Conservation (phyloP, 495 filamentous ascomycete species). For the Penicillium canariense region DNA sequence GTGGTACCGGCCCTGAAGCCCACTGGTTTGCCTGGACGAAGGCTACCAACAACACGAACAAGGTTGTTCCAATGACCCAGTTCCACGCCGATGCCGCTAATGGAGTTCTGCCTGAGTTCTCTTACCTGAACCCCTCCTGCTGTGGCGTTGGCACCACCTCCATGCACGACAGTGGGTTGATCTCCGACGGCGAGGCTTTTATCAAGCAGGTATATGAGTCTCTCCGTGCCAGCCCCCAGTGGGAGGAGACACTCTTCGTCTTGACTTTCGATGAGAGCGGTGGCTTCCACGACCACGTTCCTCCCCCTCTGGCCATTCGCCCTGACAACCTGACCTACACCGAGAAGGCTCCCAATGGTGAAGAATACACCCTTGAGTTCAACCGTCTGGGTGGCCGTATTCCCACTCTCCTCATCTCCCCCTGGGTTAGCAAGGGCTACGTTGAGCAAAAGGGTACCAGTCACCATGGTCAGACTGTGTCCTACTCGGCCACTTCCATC, state of each 20-base stretch:
- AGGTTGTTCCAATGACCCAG: conserved; percentile 29
- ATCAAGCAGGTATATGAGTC: conserved; percentile 52
- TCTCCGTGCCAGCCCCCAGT: conserved; percentile 43
- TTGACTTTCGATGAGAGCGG: conserved; percentile 52
- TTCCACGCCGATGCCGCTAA: conserved; percentile 39
- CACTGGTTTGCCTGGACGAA: conserved; percentile 45
- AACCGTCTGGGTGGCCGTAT: conserved; percentile 49
- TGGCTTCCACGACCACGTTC: conserved; percentile 51
- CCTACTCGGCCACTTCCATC: conserved; percentile 41
- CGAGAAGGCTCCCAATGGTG: conserved; percentile 37
- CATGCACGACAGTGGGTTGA: conserved; percentile 46
- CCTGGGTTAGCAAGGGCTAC: conserved; percentile 41
- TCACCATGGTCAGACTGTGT: conserved; percentile 26
- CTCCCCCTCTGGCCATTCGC: conserved; percentile 39
- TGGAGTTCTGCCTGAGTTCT: conserved; percentile 44
- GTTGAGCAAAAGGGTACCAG: conserved; percentile 49
- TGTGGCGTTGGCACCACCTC: conserved; percentile 45
- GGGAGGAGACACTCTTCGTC: conserved; percentile 47
- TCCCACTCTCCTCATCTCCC: conserved; percentile 49
- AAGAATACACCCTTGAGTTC: conserved; percentile 44
- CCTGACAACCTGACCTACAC: conserved; percentile 45
- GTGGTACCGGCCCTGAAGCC: conserved; percentile 35
- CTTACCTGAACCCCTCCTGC: conserved; percentile 53
- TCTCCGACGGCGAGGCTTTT: conserved; percentile 47
- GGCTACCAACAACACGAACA: conserved; percentile 28